A percentile compares a stretch with the other conserved stretches of the same genome.
These are phyloP conservation scores for Alternaria solani DNA, from an alignment of 2,329 filamentous ascomycete species.

Conservation along the genomic window DNA sequence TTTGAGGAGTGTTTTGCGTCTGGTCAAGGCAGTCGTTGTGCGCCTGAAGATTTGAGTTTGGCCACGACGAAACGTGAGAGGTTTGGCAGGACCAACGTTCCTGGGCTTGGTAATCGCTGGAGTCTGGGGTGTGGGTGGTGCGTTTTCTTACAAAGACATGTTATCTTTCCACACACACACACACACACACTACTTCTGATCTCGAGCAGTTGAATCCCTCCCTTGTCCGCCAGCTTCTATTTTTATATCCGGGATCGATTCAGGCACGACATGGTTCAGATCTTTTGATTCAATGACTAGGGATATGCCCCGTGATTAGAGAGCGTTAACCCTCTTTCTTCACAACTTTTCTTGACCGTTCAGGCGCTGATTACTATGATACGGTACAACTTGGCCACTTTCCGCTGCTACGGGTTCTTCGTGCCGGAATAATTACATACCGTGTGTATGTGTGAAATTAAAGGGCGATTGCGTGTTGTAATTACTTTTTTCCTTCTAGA, in stretches of 20 bases:
- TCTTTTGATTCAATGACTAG: conserved; percentile 5
- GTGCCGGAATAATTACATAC: conserved; percentile 5
- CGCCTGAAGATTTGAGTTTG: conserved; percentile 23
- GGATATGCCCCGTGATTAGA: conserved; percentile 6
- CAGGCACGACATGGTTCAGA: conserved; percentile 32
- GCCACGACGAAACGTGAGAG: conserved; percentile 43
- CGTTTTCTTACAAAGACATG: conserved; percentile 13
- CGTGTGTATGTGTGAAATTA: conserved; percentile 12
- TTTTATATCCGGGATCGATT: conserved; percentile 18
- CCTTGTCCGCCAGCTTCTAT: conserved; percentile 20
- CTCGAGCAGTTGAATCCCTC: conserved; percentile 15
- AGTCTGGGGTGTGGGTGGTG: conserved; percentile 28
- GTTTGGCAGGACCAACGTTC: conserved; percentile 37
- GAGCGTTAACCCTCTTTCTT: not conserved
- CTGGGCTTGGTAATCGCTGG: conserved; percentile 30
- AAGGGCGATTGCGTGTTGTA: conserved; percentile 11
- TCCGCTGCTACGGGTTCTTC: not conserved
- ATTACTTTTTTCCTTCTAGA: conserved; percentile 21
- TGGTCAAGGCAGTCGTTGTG: conserved; percentile 12
- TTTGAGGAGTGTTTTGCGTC: conserved; percentile 25
- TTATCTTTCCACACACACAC: conserved; percentile 12
- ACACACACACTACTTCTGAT: not conserved
- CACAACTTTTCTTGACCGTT: conserved; percentile 2
- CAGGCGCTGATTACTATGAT: not conserved
- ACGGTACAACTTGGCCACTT: not conserved